These are phyloP conservation scores for Ottelia alismoides DNA, from an alignment of 106 monocot genomes.

Conservation along the genomic window DNA sequence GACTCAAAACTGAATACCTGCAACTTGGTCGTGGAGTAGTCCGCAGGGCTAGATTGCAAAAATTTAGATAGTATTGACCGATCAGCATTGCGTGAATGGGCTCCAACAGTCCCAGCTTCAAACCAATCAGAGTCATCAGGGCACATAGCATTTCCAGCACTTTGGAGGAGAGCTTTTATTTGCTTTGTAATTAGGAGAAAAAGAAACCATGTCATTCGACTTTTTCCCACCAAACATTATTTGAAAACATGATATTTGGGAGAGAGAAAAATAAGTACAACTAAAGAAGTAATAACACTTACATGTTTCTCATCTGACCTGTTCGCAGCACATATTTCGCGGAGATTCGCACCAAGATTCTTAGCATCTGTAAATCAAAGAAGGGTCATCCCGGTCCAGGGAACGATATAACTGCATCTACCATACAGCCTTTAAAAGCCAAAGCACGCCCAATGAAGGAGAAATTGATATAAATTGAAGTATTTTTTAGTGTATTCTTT, in stretches of 20 bases:
- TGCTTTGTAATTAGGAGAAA: slow-evolving; percentile 37
- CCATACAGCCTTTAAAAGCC: too few relatives aligned
- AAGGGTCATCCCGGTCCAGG: too few relatives aligned
- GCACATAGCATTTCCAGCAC: slow-evolving; percentile 70
- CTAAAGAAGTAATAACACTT: background rate
- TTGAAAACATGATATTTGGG: background rate
- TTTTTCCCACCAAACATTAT: too few relatives aligned
- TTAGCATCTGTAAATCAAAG: too few relatives aligned
- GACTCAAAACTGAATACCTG: slow-evolving; percentile 57
- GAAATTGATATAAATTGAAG: too few relatives aligned
- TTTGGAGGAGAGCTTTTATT: slow-evolving; percentile 78
- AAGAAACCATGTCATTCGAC: too few relatives aligned
- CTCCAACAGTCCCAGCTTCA: slow-evolving; percentile 27
- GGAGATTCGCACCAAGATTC: too few relatives aligned
- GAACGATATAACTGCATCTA: too few relatives aligned
- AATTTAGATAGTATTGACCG: slow-evolving; percentile 74
- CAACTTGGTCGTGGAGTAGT: slow-evolving; percentile 77
- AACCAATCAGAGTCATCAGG: slow-evolving; percentile 84
- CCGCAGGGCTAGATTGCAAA: slow-evolving; percentile 69
- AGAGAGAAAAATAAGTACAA: background rate
- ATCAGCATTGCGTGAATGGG: slow-evolving; percentile 61
- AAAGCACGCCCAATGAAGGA: too few relatives aligned
- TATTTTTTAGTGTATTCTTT: too few relatives aligned
- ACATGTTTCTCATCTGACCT: slow-evolving; percentile 89
- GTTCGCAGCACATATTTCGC: slow-evolving; percentile 89